Evolutionary conservation across 169 alveolate species (phyloP).

Genomic region (Ichthyophthirius multifiliis): DNA sequence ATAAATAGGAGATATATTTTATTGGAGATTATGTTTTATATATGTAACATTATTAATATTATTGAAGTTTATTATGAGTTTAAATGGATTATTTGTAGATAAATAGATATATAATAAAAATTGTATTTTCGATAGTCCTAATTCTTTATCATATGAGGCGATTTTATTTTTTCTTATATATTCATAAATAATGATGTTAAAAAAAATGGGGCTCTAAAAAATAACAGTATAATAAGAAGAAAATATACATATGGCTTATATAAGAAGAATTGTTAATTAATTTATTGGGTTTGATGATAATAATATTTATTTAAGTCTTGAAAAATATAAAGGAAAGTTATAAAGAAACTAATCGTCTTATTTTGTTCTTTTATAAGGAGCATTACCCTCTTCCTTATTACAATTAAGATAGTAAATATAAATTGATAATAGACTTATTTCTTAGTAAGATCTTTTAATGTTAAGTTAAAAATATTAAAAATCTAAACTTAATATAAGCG

Average conservation of each 20-base stretch:
- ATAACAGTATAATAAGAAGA: not conserved
- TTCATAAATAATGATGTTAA: not conserved
- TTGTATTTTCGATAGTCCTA: not conserved
- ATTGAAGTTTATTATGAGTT: not conserved
- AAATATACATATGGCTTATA: not conserved
- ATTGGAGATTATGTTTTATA: not conserved
- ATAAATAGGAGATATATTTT: not conserved
- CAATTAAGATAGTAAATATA: too few species aligned
- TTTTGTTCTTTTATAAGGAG: too few species aligned
- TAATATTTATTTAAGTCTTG: too few species aligned
- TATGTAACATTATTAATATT: not conserved
- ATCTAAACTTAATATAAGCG: not conserved
- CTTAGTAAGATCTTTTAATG: too few species aligned
- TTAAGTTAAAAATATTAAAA: too few species aligned
- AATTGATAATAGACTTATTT: too few species aligned
- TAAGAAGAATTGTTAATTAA: not conserved
- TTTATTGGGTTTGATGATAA: too few species aligned
- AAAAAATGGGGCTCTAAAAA: not conserved
- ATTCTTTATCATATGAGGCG: not conserved
- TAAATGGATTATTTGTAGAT: not conserved
- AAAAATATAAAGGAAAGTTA: not conserved
- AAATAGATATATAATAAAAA: too few species aligned
- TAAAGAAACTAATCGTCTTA: too few species aligned
- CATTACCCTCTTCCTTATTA: too few species aligned
- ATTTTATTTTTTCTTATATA: not conserved